These are phyloP conservation scores for Atkinsonella texensis DNA, from an alignment of 2,329 filamentous ascomycete species.

Conservation along the genomic window DNA sequence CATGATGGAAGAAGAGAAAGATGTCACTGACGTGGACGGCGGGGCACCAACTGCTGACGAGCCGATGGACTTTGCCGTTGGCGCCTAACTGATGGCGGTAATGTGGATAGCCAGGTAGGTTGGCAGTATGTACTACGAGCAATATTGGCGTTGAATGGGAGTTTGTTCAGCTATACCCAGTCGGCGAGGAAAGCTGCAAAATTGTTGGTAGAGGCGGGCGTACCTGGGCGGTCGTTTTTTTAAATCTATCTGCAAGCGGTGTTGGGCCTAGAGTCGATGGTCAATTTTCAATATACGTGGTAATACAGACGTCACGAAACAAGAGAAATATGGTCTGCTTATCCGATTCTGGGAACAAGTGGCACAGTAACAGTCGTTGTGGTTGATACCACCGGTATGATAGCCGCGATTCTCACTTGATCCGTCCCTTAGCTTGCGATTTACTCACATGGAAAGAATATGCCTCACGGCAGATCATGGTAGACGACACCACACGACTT, in stretches of 20 bases:
- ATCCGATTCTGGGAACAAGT: not conserved
- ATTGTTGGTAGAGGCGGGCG: not conserved
- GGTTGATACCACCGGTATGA: not conserved
- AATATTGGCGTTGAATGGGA: not conserved
- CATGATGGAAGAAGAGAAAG: conserved; percentile 50
- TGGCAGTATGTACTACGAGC: not conserved
- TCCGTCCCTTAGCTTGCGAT: not conserved
- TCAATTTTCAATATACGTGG: not conserved
- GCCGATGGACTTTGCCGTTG: conserved; percentile 17
- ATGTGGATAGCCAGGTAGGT: not conserved
- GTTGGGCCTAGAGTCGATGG: not conserved
- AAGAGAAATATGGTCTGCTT: not conserved
- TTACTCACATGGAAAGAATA: not conserved
- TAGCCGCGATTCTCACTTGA: not conserved
- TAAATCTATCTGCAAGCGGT: not conserved
- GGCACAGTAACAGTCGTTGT: not conserved
- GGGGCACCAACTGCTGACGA: conserved; percentile 16
- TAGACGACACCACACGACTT: not conserved
- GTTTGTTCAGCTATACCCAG: not conserved
- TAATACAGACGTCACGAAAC: not conserved
- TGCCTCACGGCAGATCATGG: not conserved
- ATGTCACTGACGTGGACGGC: conserved; percentile 28
- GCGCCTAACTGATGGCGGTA: not conserved
- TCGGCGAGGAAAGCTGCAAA: not conserved
- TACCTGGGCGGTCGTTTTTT: not conserved